Conservation (phyloP, 306 rosid genomes). For the Gynostemma pentaphyllum region DNA sequence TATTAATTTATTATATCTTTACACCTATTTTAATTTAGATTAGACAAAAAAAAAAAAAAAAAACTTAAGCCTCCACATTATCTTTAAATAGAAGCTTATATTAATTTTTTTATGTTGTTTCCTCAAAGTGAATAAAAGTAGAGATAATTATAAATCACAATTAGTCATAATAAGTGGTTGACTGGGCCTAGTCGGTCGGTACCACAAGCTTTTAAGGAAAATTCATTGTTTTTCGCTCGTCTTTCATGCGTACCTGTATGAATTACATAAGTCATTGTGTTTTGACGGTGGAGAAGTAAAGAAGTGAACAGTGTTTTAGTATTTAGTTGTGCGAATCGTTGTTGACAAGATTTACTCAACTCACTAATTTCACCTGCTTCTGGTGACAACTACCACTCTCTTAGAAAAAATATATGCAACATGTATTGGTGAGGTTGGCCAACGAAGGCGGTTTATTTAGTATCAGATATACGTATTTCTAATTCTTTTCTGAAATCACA, state of each 20-base stretch:
- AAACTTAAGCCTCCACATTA: too few relatives aligned
- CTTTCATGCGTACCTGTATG: not conserved
- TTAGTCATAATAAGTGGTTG: not conserved
- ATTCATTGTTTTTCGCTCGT: not conserved
- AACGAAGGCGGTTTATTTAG: not conserved
- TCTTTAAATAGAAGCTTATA: too few relatives aligned
- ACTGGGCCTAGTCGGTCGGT: not conserved
- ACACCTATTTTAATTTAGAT: too few relatives aligned
- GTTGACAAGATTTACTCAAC: not conserved
- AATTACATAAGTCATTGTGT: not conserved
- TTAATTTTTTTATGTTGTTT: too few relatives aligned
- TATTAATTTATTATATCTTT: too few relatives aligned
- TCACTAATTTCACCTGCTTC: not conserved
- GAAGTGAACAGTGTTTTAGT: not conserved
- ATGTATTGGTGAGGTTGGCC: not conserved
- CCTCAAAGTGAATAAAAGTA: too few relatives aligned
- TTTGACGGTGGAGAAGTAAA: too few relatives aligned
- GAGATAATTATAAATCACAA: too few relatives aligned
- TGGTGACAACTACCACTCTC: conserved; percentile 8
- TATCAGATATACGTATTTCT: not conserved
- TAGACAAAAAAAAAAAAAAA: too few relatives aligned
- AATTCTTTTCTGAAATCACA: not conserved
- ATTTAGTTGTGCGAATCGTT: not conserved
- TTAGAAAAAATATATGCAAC: not conserved
- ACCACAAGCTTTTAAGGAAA: not conserved